These are phyloP conservation scores for Carpinus viminea DNA, from an alignment of 306 rosid species.

Conservation along the genomic window DNA sequence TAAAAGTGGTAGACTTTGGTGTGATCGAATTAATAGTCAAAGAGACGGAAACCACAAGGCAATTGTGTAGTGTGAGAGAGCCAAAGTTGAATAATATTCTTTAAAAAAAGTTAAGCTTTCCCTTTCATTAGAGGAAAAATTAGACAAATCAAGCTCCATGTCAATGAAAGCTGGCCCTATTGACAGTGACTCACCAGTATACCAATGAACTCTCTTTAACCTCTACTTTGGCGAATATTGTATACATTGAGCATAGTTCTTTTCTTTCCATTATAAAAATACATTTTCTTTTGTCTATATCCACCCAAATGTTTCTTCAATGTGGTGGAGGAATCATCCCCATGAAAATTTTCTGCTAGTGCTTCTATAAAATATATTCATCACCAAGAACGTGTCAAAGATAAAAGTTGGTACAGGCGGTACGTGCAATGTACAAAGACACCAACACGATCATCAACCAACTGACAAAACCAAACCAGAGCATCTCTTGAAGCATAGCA, in stretches of 20 bases:
- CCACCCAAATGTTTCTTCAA: neutral
- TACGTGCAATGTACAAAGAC: neutral
- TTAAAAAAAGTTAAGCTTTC: neutral
- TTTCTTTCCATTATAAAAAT: neutral
- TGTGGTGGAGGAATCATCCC: neutral
- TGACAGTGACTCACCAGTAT: slow-evolving; percentile 7
- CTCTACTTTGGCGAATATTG: neutral
- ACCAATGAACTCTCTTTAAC: neutral
- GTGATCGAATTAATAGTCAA: slow-evolving; percentile 8
- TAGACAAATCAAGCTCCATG: neutral
- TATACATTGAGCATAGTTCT: neutral
- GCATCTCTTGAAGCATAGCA: neutral
- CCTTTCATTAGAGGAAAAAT: neutral
- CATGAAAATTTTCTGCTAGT: neutral
- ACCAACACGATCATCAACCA: neutral
- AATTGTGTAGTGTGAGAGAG: slow-evolving; percentile 18
- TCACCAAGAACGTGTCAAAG: neutral
- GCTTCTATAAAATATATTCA: neutral
- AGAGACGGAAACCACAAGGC: slow-evolving; percentile 38
- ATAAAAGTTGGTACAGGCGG: neutral
- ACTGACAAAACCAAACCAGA: neutral
- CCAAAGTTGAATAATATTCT: slow-evolving; percentile 32
- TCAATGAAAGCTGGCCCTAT: neutral
- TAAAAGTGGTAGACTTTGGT: slow-evolving; percentile 3
- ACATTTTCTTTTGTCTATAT: neutral